A percentile compares a stretch with the other conserved stretches of the same genome.
Conservation (phyloP, 805 yeast genomes). For the Metschnikowia orientalis region DNA sequence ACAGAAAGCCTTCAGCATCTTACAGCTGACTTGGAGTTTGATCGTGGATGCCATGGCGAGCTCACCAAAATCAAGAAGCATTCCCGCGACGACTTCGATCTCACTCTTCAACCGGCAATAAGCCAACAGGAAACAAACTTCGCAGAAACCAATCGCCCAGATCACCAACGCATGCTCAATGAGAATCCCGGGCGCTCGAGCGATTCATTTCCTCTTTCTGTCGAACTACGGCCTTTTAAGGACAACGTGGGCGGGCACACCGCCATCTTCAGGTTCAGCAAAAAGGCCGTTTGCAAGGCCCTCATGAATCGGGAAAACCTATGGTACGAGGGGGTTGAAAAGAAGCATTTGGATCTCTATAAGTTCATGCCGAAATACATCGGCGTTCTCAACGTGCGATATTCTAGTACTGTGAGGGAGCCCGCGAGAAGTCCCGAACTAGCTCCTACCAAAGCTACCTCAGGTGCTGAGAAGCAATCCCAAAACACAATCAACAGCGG, state of each 20-base stretch:
- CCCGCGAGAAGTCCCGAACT: constrained; percentile 15
- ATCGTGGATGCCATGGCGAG: constrained; percentile 29
- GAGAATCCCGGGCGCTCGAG: constrained; percentile 1
- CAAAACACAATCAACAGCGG: neutral
- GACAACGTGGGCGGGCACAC: constrained; percentile 98
- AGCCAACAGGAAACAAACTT: constrained; percentile 1
- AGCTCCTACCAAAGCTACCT: constrained; percentile 8
- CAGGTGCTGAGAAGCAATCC: neutral
- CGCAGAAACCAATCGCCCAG: constrained; percentile 1
- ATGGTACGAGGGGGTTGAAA: constrained; percentile 89
- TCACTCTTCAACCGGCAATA: constrained; percentile 2
- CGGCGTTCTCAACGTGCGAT: constrained; percentile 90
- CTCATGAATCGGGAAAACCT: constrained; percentile 82
- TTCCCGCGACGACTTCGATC: constrained; percentile 10
- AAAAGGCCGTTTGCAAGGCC: constrained; percentile 90
- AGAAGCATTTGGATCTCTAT: constrained; percentile 67
- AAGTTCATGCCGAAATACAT: constrained; percentile 90
- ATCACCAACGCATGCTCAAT: neutral
- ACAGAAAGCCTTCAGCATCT: constrained; percentile 38
- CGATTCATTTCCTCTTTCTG: constrained; percentile 59
- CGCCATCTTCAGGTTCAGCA: constrained; percentile 88
- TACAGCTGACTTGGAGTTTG: constrained; percentile 49
- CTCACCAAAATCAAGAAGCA: constrained; percentile 24
- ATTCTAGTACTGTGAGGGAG: constrained; percentile 46
- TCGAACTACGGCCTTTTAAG: constrained; percentile 84